A percentile compares a stretch with the other conserved stretches of the same genome.
phyloP scores from a whole-genome alignment of 1,139 yeast species.

The Suhomyces guaymorum region DNA sequence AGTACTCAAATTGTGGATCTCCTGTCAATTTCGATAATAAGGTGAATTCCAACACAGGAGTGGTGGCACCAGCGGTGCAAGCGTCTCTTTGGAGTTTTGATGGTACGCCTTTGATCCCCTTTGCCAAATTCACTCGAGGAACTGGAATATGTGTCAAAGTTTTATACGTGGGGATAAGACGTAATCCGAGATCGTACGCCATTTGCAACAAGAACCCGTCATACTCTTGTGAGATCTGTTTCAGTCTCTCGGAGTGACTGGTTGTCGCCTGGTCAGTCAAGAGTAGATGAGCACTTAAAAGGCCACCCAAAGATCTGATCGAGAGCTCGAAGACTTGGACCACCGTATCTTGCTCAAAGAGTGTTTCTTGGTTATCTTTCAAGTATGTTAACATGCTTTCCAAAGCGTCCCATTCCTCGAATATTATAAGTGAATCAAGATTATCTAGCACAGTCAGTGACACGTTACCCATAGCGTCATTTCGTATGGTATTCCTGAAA shows the following conservation, averaged over 20 bases:
- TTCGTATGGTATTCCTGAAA: slow-evolving; percentile 56
- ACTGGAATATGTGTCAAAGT: slow-evolving; percentile 64
- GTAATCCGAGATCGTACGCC: slow-evolving; percentile 72
- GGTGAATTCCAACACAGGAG: slow-evolving; percentile 78
- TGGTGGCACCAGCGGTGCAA: slow-evolving; percentile 84
- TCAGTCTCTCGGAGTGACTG: slow-evolving; percentile 12
- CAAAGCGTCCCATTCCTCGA: slow-evolving; percentile 64
- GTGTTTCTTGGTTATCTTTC: slow-evolving; percentile 29
- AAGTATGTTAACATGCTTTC: slow-evolving; percentile 51
- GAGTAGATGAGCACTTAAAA: slow-evolving; percentile 74
- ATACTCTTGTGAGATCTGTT: slow-evolving; percentile 39
- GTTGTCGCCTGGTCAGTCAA: slow-evolving; percentile 47
- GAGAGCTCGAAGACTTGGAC: slow-evolving; percentile 88
- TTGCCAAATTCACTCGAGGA: slow-evolving; percentile 66
- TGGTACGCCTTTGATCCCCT: slow-evolving; percentile 52
- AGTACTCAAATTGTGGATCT: slow-evolving; percentile 66
- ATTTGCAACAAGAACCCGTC: slow-evolving; percentile 67
- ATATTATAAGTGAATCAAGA: slow-evolving; percentile 72
- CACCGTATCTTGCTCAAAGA: slow-evolving; percentile 64
- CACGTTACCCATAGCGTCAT: slow-evolving; percentile 85
- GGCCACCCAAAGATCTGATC: slow-evolving; percentile 77
- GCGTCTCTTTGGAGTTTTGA: slow-evolving; percentile 55
- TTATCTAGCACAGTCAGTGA: slow-evolving; percentile 78
- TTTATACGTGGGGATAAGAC: slow-evolving; percentile 66
- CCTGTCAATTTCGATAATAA: slow-evolving; percentile 71